Conservation (phyloP, 1,284 basidiomycete species). For the Austropuccinia psidii region DNA sequence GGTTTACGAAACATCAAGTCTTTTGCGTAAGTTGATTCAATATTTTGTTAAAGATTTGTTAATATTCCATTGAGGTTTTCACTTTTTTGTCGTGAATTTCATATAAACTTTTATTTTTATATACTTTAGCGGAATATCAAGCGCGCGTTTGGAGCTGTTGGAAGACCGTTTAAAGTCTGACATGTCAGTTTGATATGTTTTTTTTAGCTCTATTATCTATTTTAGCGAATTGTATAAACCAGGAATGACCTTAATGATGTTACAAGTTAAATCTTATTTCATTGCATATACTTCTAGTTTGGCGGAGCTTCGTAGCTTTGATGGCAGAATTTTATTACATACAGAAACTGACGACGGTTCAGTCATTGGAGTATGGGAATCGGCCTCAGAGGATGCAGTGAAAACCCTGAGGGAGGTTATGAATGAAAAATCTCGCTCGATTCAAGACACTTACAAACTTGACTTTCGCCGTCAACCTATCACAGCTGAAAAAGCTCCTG, state of each 20-base stretch:
- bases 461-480: slow-evolving; percentile 47
- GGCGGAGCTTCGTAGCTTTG: slow-evolving; percentile 70
- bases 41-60: slow-evolving; percentile 41
- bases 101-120: slow-evolving; percentile 53
- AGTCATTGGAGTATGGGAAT: slow-evolving; percentile 93
- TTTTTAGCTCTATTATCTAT: neutral
- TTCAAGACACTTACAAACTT: slow-evolving; percentile 39
- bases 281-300: slow-evolving; percentile 46
- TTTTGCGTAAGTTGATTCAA: slow-evolving; percentile 43
- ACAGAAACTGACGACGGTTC: slow-evolving; percentile 80
- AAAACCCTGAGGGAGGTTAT: slow-evolving; percentile 84
- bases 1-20: slow-evolving; percentile 47
- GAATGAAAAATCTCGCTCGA: slow-evolving; percentile 55
- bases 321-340: slow-evolving; percentile 79
- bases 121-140: slow-evolving; percentile 81
- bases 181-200: slow-evolving; percentile 55
- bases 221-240: neutral
- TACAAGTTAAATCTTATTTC: too few relatives aligned
- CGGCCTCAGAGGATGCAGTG: slow-evolving; percentile 62
- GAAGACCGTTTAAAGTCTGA: slow-evolving; percentile 89
- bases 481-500: slow-evolving; percentile 47
- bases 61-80: too few relatives aligned
- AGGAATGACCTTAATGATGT: neutral
- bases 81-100: neutral
- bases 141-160: slow-evolving; percentile 72